phyloP scores from a whole-genome alignment of 495 filamentous ascomycete species.

The Xylaria scruposa region DNA sequence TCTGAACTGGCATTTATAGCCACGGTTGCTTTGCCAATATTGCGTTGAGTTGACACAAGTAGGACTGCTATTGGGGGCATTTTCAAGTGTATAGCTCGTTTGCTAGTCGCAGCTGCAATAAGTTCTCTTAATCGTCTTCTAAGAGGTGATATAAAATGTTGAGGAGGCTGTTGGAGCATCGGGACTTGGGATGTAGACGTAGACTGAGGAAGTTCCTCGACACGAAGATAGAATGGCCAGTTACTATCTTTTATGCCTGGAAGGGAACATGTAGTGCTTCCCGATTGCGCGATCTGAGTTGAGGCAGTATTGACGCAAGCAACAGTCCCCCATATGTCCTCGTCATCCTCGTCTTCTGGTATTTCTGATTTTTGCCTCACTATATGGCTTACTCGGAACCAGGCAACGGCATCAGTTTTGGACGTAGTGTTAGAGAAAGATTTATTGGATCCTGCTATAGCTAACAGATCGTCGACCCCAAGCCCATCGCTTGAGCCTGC shows the following conservation, averaged over 20 bases:
- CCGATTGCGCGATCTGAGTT: conserved; percentile 87
- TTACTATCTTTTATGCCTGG: conserved; percentile 74
- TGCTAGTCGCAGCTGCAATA: conserved; percentile 85
- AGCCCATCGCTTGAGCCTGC: conserved; percentile 61
- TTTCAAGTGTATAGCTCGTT: conserved; percentile 81
- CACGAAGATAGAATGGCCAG: conserved; percentile 87
- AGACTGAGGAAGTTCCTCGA: conserved; percentile 61
- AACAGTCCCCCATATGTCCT: conserved; percentile 81
- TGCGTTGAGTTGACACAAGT: conserved; percentile 85
- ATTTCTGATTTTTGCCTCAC: conserved; percentile 63
- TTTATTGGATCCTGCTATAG: conserved; percentile 47
- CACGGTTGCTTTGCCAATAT: conserved; percentile 84
- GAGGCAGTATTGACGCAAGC: conserved; percentile 80
- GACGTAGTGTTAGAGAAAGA: conserved; percentile 35
- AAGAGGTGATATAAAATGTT: conserved; percentile 66
- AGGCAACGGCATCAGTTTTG: conserved; percentile 71
- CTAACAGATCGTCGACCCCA: conserved; percentile 69
- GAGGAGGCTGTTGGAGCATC: conserved; percentile 42
- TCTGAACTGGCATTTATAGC: conserved; percentile 81
- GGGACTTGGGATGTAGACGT: conserved; percentile 45
- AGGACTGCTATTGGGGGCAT: conserved; percentile 89
- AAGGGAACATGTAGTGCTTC: conserved; percentile 77
- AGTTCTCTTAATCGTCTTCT: conserved; percentile 83
- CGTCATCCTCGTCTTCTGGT: conserved; percentile 50
- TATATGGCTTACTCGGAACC: conserved; percentile 86